Evolutionary conservation across 768 basidiomycete genomes (phyloP), one percentile per base, ranked within the genome.

Genomic region (Peribolospora kevripleyi): DNA sequence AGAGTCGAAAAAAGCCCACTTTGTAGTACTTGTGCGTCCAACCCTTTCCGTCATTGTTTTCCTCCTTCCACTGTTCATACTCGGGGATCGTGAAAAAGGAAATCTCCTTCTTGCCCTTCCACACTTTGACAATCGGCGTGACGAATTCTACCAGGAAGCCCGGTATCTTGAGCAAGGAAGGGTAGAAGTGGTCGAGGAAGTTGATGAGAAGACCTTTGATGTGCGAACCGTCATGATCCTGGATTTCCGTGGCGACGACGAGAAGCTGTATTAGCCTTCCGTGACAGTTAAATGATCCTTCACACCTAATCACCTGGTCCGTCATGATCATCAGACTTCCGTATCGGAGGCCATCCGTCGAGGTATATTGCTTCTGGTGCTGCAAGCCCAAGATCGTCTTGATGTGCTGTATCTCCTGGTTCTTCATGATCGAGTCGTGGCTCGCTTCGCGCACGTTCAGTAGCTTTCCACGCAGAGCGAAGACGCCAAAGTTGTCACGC

Each of bases 201-300:
- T 98, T 98, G 71, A 98, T 90, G 51, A 98, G 74, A 6, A 97
- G 76, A n/a, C 93, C 93, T 68, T 98, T 98, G 71, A 98, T 98
- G 70, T 98, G 93, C n/a, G 93, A 97, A 52, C 93, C 93, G 69
- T 98, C 93, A 69, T 97, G 87, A 77, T 98, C 93, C 87, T 93
- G 64, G 3, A 25, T 25, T 25, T 1, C 25, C 25, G 25, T 25
- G 25, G 25, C 25, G 14, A 6, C 46, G 14, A 42, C 11, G 38
- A n/a, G 47, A 41, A 14, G 37, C 36, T 10, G 6, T 7, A 13
- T 45, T 14, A 54, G 50, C 45, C 13, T 25, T 4, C 8, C 37
- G 37, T 6, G 7, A 13, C 10, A 3, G 13, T 39, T 14, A 7
- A 5, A n/a, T 37, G 5, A 40, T 47, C 52, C 1, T 7, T 2